Base-by-base conservation (phyloP, 306 rosid genomes). In the Sophora flavescens region DNA sequence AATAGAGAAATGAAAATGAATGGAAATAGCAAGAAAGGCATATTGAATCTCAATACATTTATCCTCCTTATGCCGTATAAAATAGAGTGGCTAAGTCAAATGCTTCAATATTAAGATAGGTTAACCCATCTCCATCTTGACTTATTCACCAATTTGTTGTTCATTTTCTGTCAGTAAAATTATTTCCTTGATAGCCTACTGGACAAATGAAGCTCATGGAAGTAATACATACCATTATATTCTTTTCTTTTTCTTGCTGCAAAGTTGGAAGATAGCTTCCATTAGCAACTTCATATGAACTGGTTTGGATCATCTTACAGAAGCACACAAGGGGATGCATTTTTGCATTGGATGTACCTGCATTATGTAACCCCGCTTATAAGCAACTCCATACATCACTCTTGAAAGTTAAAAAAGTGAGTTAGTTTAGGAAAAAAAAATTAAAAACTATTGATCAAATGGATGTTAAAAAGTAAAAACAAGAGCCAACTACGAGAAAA, bases 261-360 rank as follows among this genome's bases (percentile, higher is more conserved):
- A 72, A 16, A 36, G 82, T 57, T 52, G 93, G 93, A 62, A 87
- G 82, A 51, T 89, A 92, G 86, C 98, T 95, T 73, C 90, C 96
- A 52, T 87, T 88, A 62, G 93, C 88, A 82, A 84, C 88, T 82
- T 92, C 89, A 67, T 90, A 95, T 3, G 97, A 80, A 47, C 50
- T 75, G 72, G 89, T 90, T 78, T 95, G 98, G 47, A 95, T 73
- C 75, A 56, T 82, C 72, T 80, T 89, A 76, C 88, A 87, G 38
- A 86, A 59, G 83, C 68, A 83, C n/a, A 60, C 73, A 15, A 56
- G 62, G 0, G 93, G 87, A 72, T 51, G 86, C 75, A 63, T 6
- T 75, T 81, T 81, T 3, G 51, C 41, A 75, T 42, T 48, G 13
- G 7, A 18, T 14, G 30, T 42, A 63, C 87, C 89, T 71, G 86